These are phyloP conservation scores for Saturnispora quitensis DNA, from an alignment of 805 yeast species.

Conservation along the genomic window DNA sequence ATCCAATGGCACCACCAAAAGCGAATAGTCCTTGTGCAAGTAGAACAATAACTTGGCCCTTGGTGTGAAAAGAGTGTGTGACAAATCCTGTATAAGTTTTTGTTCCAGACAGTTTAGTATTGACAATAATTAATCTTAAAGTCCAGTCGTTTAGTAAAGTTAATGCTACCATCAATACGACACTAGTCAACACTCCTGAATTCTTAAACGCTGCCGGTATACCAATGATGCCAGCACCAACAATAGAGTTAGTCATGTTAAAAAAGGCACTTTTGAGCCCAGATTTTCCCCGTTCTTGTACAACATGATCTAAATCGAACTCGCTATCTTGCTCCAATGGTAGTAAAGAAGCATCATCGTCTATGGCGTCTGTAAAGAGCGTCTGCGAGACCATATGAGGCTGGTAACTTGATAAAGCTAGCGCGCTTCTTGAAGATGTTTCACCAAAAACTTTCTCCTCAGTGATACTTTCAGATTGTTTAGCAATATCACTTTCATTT, in stretches of 20 bases:
- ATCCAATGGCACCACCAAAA: constrained; percentile 89
- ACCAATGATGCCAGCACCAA: constrained; percentile 95
- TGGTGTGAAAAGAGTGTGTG: constrained; percentile 62
- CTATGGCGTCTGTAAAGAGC: constrained; percentile 11
- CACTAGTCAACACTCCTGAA: constrained; percentile 70
- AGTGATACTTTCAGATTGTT: neutral
- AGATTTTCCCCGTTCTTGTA: constrained; percentile 23
- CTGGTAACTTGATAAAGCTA: neutral
- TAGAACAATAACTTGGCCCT: constrained; percentile 60
- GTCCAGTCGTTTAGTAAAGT: constrained; percentile 87
- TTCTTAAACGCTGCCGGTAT: constrained; percentile 83
- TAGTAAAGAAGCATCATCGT: constrained; percentile 6
- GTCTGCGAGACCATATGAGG: neutral
- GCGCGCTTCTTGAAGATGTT: neutral
- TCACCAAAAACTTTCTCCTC: neutral
- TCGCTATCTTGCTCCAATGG: neutral
- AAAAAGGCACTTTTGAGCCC: constrained; percentile 80
- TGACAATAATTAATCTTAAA: constrained; percentile 62
- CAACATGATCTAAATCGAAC: neutral
- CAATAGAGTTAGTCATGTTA: constrained; percentile 93
- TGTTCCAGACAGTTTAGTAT: constrained; percentile 69
- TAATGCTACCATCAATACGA: constrained; percentile 47
- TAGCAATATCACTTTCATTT: neutral
- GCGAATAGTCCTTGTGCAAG: constrained; percentile 83
- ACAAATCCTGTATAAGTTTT: constrained; percentile 82